Base-by-base conservation (phyloP, 306 rosid genomes). In the Prunus davidiana region DNA sequence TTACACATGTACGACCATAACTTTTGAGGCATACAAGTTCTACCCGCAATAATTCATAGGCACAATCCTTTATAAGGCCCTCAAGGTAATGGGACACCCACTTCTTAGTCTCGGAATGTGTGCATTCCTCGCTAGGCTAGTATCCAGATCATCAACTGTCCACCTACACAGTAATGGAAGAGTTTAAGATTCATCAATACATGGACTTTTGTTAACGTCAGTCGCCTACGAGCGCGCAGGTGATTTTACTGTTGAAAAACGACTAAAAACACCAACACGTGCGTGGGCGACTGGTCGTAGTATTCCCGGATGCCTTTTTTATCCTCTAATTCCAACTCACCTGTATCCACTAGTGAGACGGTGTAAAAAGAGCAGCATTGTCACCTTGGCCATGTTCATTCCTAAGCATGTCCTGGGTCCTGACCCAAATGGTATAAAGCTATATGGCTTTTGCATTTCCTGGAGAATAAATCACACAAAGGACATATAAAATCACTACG, bases 381-480 rank as follows among this genome's bases (percentile, higher is more conserved):
- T 89, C 72, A 88, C 75, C 78, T 83, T 89, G 22, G 92, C 91
- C 92, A 91, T 84, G 62, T 89, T 91, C 25, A 81, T 87, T 64
- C 96, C 91, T n/a, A 89, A 77, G 82, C 97, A 87, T 49, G 93
- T 87, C 82, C 97, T 86, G 11, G 92, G 87, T 74, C 97, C 94
- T 65, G 91, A 78, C 60, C 94, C 97, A 70, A 87, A 91, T 71
- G 94, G 92, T 54, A 86, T 80, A 77, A 78, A 88, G 80, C 84
- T 87, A 82, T 83, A 87, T 24, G 97, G 92, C 89, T 86, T 91
- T 76, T 80, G 89, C 81, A 76, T 84, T 84, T 84, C 91, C 91
- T 86, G 92, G 71, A 76, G 18, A 66, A 28, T 38, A 69, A 9
- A 0, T 62, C 46, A 54, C 46, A 43, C 63, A 51, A 56, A 22